phyloP scores from a whole-genome alignment of 176 grass and related monocot species.

The Eleusine indica region DNA sequence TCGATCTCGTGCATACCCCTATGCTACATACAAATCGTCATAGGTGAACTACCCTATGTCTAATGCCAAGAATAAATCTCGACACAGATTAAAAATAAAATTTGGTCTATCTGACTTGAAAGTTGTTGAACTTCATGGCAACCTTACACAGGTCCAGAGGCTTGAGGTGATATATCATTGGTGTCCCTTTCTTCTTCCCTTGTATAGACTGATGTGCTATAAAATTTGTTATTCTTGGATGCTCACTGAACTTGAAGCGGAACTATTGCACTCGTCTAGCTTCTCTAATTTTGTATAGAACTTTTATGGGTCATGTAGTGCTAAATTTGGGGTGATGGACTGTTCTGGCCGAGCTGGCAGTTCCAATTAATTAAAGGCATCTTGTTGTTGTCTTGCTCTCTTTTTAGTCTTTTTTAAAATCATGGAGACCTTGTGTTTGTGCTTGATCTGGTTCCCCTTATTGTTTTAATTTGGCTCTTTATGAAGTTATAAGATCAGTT shows the following conservation, averaged over 20 bases:
- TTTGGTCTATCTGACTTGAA: constrained; percentile 91
- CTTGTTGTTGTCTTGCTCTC: no score
- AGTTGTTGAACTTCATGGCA: constrained; percentile 96
- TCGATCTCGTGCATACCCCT: no score
- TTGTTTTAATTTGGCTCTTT: no score
- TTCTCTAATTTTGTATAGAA: neutral
- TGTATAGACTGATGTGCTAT: neutral
- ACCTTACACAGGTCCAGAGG: constrained; percentile 95
- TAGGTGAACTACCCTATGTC: no score
- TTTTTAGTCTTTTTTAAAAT: no score
- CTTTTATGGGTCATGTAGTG: neutral
- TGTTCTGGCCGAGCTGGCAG: no score
- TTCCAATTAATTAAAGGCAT: no score
- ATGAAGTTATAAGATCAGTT: no score
- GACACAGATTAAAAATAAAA: constrained; percentile 93
- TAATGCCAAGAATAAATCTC: no score
- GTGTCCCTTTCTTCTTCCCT: neutral
- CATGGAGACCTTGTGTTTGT: no score
- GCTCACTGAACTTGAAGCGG: neutral
- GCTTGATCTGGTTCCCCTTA: no score
- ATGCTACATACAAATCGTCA: no score
- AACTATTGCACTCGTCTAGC: neutral
- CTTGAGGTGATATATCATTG: constrained; percentile 77
- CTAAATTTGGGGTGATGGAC: neutral
- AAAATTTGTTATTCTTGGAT: neutral